Evolutionary conservation across 306 rosid species (phyloP), one percentile per base, ranked within the genome.

Genomic region (Casuarina glauca): DNA sequence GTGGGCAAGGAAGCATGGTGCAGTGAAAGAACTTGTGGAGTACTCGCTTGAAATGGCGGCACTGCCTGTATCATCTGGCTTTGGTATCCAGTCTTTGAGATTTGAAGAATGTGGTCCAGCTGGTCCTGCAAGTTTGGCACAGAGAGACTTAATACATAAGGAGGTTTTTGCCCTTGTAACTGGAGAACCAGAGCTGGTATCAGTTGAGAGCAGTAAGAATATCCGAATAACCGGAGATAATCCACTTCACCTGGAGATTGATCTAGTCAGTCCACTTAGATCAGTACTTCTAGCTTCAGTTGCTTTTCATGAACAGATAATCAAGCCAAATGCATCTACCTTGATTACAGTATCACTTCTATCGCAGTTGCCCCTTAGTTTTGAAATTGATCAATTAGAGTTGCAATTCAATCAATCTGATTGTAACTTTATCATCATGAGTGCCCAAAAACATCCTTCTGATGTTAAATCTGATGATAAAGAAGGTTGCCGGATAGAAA

Each of bases 31-130:
- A 50, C 89, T 89, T 82, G 82, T 95, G 67, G 99, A 95, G 88
- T 95, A 84, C 84, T 95, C 97, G 75, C 92, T 95, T 81, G 99
- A 95, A 85, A 89, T 95, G 97, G 94, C 97, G 69, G 97, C 99
- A 6, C 86, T 95, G 70, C 97, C 97, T 42, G 82, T 93, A 77
- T 84, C 88, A 81, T 86, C 86, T 76, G 89, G 79, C 81, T 79
- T 83, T 50, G 88, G 79, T 82, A 85, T 81, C 70, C 92, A 73
- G 88, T 76, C 78, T 50, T 84, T 79, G 63, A 64, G 86, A 81
- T 84, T 74, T 75, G 84, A 84, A 79, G 97, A 88, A 83, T 84
- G 76, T 82, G 87, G 95, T 83, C 95, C 97, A 35, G 97, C 91
- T 76, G 97, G 95, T 74, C 95, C 91, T 76, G 90, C 97, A 38